A percentile compares a stretch with the other conserved stretches of the same genome.
Evolutionary conservation across 1,284 basidiomycete genomes (phyloP).

Genomic region (Cerioporus squamosus): DNA sequence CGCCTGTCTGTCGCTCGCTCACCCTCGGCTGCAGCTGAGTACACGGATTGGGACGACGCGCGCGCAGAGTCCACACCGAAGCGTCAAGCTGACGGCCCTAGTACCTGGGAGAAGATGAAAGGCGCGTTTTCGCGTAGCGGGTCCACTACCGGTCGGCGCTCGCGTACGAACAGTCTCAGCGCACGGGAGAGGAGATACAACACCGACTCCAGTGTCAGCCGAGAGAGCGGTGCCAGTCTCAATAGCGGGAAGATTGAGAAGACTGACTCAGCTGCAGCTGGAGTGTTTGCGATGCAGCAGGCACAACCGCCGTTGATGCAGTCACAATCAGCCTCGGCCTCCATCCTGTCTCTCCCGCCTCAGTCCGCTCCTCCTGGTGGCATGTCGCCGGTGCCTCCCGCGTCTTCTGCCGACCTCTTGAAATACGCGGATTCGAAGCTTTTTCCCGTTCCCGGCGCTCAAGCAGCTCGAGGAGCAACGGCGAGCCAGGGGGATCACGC

Average conservation of each 20-base stretch:
- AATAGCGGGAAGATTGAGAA: slow-evolving; percentile 63
- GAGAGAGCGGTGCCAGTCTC: slow-evolving; percentile 75
- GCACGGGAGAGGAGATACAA: slow-evolving; percentile 66
- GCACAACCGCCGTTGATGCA: slow-evolving; percentile 48
- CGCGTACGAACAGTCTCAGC: slow-evolving; percentile 75
- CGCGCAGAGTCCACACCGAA: slow-evolving; percentile 56
- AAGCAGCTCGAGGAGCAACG: slow-evolving; percentile 75
- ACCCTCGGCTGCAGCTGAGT: slow-evolving; percentile 50
- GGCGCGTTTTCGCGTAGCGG: slow-evolving; percentile 61
- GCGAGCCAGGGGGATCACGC: slow-evolving; percentile 53
- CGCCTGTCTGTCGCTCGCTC: slow-evolving; percentile 66
- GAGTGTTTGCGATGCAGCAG: slow-evolving; percentile 43
- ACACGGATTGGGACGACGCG: slow-evolving; percentile 57
- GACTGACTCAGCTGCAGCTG: slow-evolving; percentile 41
- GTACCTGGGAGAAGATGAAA: slow-evolving; percentile 73
- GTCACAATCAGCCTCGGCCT: slow-evolving; percentile 67
- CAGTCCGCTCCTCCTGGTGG: slow-evolving; percentile 55
- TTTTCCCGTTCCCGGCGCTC: slow-evolving; percentile 88
- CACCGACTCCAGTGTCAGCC: slow-evolving; percentile 71
- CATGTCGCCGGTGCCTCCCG: slow-evolving; percentile 71
- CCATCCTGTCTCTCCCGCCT: slow-evolving; percentile 60
- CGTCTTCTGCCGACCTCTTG: slow-evolving; percentile 60
- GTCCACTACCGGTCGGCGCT: slow-evolving; percentile 70
- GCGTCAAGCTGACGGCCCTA: slow-evolving; percentile 56
- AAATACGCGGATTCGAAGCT: slow-evolving; percentile 81